Evolutionary conservation across 805 yeast species (phyloP).

Genomic region (Isabelozyma rhagii): DNA sequence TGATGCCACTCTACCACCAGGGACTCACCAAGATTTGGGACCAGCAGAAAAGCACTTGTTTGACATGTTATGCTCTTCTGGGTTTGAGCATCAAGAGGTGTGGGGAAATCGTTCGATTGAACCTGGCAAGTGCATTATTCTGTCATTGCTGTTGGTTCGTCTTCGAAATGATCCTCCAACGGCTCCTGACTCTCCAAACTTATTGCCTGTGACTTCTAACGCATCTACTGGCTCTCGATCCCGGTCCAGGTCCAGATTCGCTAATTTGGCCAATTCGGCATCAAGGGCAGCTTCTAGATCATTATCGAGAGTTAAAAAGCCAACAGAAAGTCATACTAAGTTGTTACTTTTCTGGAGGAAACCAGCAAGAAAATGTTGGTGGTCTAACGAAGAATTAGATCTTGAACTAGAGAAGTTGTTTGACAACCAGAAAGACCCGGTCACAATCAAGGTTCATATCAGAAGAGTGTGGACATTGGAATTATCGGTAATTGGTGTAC

Average conservation of each 20-base stretch:
- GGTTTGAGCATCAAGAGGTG: conserved; percentile 58
- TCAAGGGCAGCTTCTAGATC: conserved; percentile 59
- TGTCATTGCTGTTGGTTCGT: conserved; percentile 74
- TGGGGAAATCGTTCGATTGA: conserved; percentile 95
- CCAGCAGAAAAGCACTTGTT: conserved; percentile 93
- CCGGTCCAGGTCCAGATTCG: conserved; percentile 52
- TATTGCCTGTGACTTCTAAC: conserved; percentile 43
- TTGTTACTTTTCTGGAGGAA: conserved; percentile 91
- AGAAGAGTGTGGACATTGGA: conserved; percentile 97
- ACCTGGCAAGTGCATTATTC: conserved; percentile 81
- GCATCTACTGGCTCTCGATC: conserved; percentile 30
- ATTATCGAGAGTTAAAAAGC: conserved; percentile 46
- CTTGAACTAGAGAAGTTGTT: conserved; percentile 22
- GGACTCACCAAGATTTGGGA: conserved; percentile 53
- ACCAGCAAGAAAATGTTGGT: conserved; percentile 99
- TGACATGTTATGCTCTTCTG: conserved; percentile 92
- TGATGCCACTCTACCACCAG: conserved; percentile 21
- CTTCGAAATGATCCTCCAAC: conserved; percentile 36
- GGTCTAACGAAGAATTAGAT: conserved; percentile 67
- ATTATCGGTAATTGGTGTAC: conserved; percentile 83
- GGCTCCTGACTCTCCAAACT: conserved; percentile 42
- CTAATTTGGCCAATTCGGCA: conserved; percentile 55
- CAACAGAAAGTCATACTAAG: conserved; percentile 50
- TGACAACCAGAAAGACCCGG: conserved; percentile 5
- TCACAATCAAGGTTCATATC: conserved; percentile 66